Conservation (phyloP, 805 yeast species). For the Danielozyma ontarioensis region DNA sequence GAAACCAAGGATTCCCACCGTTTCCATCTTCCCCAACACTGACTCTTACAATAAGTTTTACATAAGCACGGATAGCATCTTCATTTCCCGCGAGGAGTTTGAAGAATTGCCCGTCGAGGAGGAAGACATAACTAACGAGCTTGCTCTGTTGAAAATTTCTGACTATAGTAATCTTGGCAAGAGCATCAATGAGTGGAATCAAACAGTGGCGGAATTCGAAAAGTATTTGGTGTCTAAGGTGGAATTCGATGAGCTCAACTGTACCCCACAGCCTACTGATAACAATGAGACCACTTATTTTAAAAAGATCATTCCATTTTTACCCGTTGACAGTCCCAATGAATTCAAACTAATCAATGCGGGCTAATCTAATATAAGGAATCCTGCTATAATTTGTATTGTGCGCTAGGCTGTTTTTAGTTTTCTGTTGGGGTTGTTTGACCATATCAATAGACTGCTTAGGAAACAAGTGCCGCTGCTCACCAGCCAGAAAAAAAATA, state of each 20-base stretch:
- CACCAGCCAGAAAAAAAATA: slow-evolving; percentile 30
- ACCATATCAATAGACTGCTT: slow-evolving; percentile 20
- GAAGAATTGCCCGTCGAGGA: not conserved
- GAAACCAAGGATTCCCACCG: slow-evolving; percentile 5
- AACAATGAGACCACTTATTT: slow-evolving; percentile 31
- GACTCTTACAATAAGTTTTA: slow-evolving; percentile 23
- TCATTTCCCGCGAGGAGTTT: slow-evolving; percentile 1
- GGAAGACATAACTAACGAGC: not conserved
- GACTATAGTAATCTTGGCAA: slow-evolving; percentile 31
- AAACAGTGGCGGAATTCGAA: slow-evolving; percentile 43
- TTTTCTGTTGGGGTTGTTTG: too few species aligned
- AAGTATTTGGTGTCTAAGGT: slow-evolving; percentile 26
- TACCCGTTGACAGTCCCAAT: slow-evolving; percentile 29
- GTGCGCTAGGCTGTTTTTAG: too few species aligned
- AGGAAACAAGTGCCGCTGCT: slow-evolving; percentile 26
- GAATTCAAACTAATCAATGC: not conserved
- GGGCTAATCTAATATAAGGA: not conserved
- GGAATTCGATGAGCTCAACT: slow-evolving; percentile 7
- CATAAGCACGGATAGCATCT: slow-evolving; percentile 21
- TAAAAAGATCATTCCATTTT: slow-evolving; percentile 32
- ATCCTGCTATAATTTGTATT: too few species aligned
- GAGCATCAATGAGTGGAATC: slow-evolving; percentile 49
- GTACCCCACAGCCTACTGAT: slow-evolving; percentile 3
- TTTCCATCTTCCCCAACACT: slow-evolving; percentile 14
- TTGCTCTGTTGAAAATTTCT: not conserved